A percentile compares a stretch with the other conserved stretches of the same genome.
Evolutionary conservation across 129 eudicot genomes (phyloP).

Genomic region (Gnaphalium uliginosum): DNA sequence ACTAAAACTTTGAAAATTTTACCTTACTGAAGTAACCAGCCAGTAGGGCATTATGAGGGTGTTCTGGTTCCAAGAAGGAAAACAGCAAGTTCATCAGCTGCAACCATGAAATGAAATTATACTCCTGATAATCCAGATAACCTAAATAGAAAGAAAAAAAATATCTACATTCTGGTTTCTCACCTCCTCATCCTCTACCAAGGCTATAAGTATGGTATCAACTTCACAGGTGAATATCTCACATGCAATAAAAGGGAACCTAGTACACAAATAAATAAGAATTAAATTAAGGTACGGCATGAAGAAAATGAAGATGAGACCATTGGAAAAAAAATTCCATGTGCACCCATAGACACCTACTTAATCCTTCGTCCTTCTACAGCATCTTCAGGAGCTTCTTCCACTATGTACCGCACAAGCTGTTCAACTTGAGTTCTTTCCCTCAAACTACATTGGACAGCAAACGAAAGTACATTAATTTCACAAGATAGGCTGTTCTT

Average conservation of each 20-base stretch:
- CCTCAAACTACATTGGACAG: conserved; percentile 52
- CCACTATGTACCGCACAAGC: conserved; percentile 75
- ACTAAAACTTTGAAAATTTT: conserved; percentile 22
- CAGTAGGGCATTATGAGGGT: conserved; percentile 62
- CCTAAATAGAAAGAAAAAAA: conserved; percentile 17
- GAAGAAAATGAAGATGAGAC: conserved; percentile 5
- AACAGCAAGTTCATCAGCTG: conserved; percentile 81
- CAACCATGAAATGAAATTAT: conserved; percentile 17
- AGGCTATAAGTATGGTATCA: conserved; percentile 75
- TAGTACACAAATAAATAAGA: conserved; percentile 25
- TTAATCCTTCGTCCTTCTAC: conserved; percentile 67
- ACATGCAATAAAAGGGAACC: conserved; percentile 95
- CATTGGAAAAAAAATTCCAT: conserved; percentile 13
- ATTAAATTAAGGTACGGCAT: not conserved
- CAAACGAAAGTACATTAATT: not conserved
- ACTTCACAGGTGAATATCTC: conserved; percentile 98
- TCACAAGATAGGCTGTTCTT: not conserved
- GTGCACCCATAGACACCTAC: conserved; percentile 44
- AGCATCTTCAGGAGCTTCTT: conserved; percentile 89
- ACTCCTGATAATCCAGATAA: conserved; percentile 10
- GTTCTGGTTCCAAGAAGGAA: conserved; percentile 79
- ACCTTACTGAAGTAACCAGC: conserved; percentile 92
- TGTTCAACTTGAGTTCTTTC: conserved; percentile 73
- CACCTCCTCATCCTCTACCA: conserved; percentile 97
- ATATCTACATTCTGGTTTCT: not conserved